A percentile compares a stretch with the other conserved stretches of the same genome.
These are phyloP conservation scores for Rostrohypoxylon terebratum DNA, from an alignment of 495 filamentous ascomycete species.

Conservation along the genomic window DNA sequence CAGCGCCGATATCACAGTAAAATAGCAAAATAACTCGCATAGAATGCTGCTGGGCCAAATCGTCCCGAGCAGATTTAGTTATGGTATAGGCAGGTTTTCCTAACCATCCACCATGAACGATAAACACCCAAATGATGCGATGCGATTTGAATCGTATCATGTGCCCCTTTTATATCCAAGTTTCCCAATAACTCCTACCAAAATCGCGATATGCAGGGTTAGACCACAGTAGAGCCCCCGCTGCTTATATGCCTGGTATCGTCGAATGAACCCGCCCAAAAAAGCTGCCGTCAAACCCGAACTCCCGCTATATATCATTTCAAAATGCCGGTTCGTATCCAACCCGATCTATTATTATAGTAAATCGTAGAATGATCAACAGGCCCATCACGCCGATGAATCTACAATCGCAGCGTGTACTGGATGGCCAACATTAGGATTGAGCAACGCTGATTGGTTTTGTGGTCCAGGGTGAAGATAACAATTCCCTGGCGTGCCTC, in stretches of 20 bases:
- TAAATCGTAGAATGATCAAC: constrained; percentile 18
- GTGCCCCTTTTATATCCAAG: background rate
- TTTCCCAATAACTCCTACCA: constrained; percentile 15
- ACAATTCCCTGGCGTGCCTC: constrained; percentile 57
- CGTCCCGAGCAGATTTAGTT: background rate
- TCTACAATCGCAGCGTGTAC: constrained; percentile 44
- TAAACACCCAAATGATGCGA: background rate
- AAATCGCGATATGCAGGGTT: constrained; percentile 1
- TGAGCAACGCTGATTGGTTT: constrained; percentile 47
- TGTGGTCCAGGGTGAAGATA: constrained; percentile 59
- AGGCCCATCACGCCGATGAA: background rate
- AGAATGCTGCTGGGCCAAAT: background rate
- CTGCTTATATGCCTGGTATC: constrained; percentile 7
- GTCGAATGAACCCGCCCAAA: constrained; percentile 14
- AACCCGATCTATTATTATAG: constrained; percentile 23
- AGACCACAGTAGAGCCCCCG: background rate
- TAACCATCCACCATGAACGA: background rate
- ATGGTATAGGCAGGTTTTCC: background rate
- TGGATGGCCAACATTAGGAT: constrained; percentile 39
- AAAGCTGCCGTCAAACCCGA: constrained; percentile 25
- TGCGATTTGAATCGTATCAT: background rate
- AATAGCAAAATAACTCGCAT: background rate
- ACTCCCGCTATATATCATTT: constrained; percentile 43
- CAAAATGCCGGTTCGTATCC: constrained; percentile 17
- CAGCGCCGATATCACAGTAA: constrained; percentile 11